These are phyloP conservation scores for Psilocybe cubensis DNA, from an alignment of 768 basidiomycete species.

Conservation along the genomic window DNA sequence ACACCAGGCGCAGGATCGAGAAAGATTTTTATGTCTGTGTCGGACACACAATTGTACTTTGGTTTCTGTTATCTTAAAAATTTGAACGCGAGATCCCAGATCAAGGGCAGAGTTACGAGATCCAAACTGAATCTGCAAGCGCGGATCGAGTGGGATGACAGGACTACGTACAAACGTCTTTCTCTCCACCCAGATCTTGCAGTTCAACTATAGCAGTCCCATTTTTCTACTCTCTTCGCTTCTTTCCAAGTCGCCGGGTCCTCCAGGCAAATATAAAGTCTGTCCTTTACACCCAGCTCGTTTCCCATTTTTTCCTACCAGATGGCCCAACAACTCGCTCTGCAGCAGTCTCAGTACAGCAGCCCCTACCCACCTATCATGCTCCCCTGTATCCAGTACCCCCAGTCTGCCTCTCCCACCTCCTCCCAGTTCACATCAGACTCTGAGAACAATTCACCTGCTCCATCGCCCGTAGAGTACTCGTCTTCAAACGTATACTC, in stretches of 20 bases:
- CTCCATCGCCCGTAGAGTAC: not conserved
- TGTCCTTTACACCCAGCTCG: not conserved
- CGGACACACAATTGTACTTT: no score
- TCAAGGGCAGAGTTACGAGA: not conserved
- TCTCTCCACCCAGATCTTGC: conserved; percentile 13
- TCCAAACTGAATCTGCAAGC: conserved; percentile 19
- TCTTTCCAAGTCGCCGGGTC: conserved; percentile 17
- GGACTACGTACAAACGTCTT: conserved; percentile 19
- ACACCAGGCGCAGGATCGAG: not conserved
- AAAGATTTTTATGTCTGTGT: not conserved
- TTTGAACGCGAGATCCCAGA: not conserved
- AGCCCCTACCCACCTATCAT: conserved; percentile 9
- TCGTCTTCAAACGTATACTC: not conserved
- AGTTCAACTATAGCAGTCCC: conserved; percentile 14
- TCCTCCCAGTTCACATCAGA: conserved; percentile 7
- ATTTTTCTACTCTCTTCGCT: conserved; percentile 8
- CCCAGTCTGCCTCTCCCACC: conserved; percentile 4
- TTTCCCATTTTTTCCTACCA: not conserved
- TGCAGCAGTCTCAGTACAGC: not conserved
- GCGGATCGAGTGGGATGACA: conserved; percentile 26
- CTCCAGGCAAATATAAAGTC: conserved; percentile 10
- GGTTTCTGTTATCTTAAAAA: no score
- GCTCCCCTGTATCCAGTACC: not conserved
- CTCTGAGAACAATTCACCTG: not conserved
- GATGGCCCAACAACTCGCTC: not conserved